Evolutionary conservation across 129 eudicot genomes (phyloP), one percentile per base, ranked within the genome.

Genomic region (Pittosporum tobira): DNA sequence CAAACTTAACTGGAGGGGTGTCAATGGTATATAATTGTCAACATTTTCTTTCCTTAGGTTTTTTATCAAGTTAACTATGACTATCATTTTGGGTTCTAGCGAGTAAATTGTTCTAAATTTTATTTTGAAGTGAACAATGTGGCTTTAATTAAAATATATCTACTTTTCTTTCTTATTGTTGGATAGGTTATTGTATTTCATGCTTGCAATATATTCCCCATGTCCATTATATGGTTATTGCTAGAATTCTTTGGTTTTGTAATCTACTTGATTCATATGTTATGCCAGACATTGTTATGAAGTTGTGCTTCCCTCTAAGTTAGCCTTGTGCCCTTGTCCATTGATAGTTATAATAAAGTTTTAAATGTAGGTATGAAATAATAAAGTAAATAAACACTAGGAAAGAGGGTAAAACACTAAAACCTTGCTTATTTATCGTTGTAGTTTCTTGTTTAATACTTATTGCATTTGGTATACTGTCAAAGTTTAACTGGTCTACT

Each of bases 401-500:
- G 22, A 58, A 10, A 57, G 22, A 30, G 13, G 5, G 26, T 57
- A 22, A 14, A 42, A 4, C 12, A 2, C 19, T 57, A 22, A 14
- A 42, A 4, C 12, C 20, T 20, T 53, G 8, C 20, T 7, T 57
- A 0, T 27, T 19, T 1, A 14, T 38, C n/a, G 14, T 28, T 4
- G 18, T 25, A 16, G 3, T 44, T 45, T 44, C 34, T 15, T 61
- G 1, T 22, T 38, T 46, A 15, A n/a, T 6, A 29, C 4, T 48
- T 26, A 14, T 6, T 27, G 15, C n/a, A n/a, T n/a, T n/a, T n/a
- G n/a, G n/a, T n/a, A n/a, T n/a, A n/a, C n/a, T n/a, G n/a, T n/a
- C n/a, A n/a, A n/a, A n/a, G 6, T 44, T 34, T 22, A 20, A 20
- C 8, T 30, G 67, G 34, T 48, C 45, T 47, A 13, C 68, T 76